These are phyloP conservation scores for Leccinum imitatum DNA, from an alignment of 768 basidiomycete genomes.

Conservation along the genomic window DNA sequence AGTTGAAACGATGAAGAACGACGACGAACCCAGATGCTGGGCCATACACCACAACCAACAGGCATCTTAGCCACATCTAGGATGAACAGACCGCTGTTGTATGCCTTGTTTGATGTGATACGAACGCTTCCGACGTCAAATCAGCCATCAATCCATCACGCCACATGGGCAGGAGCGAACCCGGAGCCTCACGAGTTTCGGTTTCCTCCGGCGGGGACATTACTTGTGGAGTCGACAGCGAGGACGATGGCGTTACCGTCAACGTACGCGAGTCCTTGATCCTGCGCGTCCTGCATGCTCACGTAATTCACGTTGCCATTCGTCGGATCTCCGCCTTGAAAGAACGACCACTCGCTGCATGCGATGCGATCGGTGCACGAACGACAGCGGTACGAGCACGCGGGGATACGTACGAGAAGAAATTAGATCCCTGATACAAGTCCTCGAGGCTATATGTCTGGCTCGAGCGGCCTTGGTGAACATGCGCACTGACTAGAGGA, in stretches of 20 bases:
- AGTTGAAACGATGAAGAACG: neutral
- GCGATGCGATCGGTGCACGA: neutral
- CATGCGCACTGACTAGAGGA: conserved; percentile 30
- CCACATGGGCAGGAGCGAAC: neutral
- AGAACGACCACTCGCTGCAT: conserved; percentile 64
- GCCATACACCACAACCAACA: conserved; percentile 62
- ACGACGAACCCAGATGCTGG: conserved; percentile 50
- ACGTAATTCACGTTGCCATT: conserved; percentile 66
- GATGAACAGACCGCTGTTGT: conserved; percentile 66
- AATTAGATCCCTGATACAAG: conserved; percentile 43
- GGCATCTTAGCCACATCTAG: conserved; percentile 71
- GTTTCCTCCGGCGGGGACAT: conserved; percentile 46
- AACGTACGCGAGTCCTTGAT: conserved; percentile 57
- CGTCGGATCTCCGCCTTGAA: conserved; percentile 61
- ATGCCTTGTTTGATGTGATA: conserved; percentile 59
- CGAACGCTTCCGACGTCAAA: conserved; percentile 48
- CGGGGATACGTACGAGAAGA: conserved; percentile 49
- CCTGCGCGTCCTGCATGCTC: conserved; percentile 42
- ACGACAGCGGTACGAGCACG: neutral
- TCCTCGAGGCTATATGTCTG: conserved; percentile 36
- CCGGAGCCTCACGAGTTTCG: conserved; percentile 47
- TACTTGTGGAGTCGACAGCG: conserved; percentile 56
- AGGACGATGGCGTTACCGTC: conserved; percentile 56
- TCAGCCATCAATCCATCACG: conserved; percentile 1
- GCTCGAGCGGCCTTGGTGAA: conserved; percentile 1